Base-by-base conservation (phyloP, 2,329 filamentous ascomycete genomes). In the Clonostachys solani region DNA sequence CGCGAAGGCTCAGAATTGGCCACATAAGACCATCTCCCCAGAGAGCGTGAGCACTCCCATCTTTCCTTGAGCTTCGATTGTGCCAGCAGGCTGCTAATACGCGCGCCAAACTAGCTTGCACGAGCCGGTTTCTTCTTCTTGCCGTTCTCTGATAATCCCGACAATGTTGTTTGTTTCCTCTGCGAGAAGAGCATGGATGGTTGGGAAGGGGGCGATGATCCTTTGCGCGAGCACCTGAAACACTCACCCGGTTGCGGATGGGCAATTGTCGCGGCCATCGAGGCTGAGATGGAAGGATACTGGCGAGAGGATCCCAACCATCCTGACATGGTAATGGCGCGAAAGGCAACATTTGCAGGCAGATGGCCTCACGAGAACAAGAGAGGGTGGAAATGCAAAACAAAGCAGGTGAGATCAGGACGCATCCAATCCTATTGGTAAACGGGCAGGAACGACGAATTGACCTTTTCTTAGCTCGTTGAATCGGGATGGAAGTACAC, bases 401-500 rank as follows among this genome's bases (percentile, higher is more conserved):
- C 82, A 0, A 87, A 94, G 56, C 92, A 95, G 83, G 88, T 90
- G 69, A 49, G 70, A 52, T 42, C 10, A 18, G 23, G 9, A 29
- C 23, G 23, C 8, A 6, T 10, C 8, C 23, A 8, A 29, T 29
- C 23, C 8, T 29, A 10, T 4, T 29, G 23, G 23, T 9, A 29
- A 29, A 29, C 23, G 8, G 23, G 23, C 23, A 29, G 23, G 23
- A 29, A 29, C 23, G 23, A 29, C 23, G 23, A 29, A 43, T 29
- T 33, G 44, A 40, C 34, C 13, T 18, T 36, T 36, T 18, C n/a
- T 8, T 57, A 94, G 84, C 84, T 97, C 72, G 89, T 89, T 34
- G 89, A 92, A 54, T 89, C 90, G 29, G 94, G 94, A 12, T 99
- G 92, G 92, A 91, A 87, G 61, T 96, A 92, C 67, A 95, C 91